These are phyloP conservation scores for Solanum phureja DNA, from an alignment of 257 asterid genomes.

Conservation along the genomic window DNA sequence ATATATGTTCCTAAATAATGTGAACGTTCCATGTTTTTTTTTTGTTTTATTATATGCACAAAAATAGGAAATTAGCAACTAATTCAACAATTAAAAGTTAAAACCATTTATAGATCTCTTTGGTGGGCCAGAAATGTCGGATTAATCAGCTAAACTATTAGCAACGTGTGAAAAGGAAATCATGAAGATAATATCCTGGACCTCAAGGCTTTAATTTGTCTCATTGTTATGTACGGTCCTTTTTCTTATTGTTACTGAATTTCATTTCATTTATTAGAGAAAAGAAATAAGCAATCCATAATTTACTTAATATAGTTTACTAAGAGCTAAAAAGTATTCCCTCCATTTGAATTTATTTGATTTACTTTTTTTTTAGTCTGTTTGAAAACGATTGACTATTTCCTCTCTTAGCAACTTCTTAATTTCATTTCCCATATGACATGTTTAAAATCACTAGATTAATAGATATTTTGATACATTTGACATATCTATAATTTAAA, in stretches of 20 bases:
- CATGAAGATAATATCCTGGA: slow-evolving; percentile 16
- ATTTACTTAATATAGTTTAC: no score
- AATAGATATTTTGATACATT: no score
- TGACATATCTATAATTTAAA: no score
- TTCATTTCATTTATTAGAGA: neutral
- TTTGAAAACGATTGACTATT: no score
- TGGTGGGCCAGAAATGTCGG: neutral
- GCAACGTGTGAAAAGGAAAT: slow-evolving; percentile 5
- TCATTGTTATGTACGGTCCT: neutral
- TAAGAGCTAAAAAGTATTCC: neutral
- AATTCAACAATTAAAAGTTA: neutral
- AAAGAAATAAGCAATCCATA: neutral
- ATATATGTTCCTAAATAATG: neutral
- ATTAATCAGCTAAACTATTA: neutral
- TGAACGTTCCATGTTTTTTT: neutral
- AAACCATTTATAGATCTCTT: neutral
- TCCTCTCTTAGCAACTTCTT: no score
- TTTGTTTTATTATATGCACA: neutral
- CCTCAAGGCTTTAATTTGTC: slow-evolving; percentile 2
- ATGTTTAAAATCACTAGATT: no score
- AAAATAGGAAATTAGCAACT: neutral
- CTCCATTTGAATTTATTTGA: neutral
- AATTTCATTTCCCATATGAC: no score
- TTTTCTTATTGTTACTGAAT: neutral
- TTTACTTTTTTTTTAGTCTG: no score